A percentile compares a stretch with the other conserved stretches of the same genome.
Evolutionary conservation across 2,329 filamentous ascomycete genomes (phyloP).

Genomic region (Neopestalotiopsis sp.): DNA sequence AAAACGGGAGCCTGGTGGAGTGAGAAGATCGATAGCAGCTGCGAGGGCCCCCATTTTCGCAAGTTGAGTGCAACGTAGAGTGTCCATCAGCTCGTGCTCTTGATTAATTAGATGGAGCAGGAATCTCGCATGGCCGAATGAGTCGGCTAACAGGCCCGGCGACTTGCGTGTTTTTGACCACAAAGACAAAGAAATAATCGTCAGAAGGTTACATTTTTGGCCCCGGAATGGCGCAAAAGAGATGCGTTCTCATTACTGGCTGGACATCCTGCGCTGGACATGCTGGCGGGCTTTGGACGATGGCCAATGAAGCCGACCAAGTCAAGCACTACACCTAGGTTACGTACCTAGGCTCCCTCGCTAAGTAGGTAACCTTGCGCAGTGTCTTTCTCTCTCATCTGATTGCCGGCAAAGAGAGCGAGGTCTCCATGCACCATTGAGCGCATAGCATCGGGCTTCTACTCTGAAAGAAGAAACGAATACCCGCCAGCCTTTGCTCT

Average conservation of each 20-base stretch:
- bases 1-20: neutral
- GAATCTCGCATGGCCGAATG: neutral
- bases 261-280: neutral
- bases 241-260: neutral
- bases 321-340: neutral
- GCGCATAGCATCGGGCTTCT: neutral
- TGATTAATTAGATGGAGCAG: conserved; percentile 7
- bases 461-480: conserved; percentile 1
- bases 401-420: neutral
- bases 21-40: conserved; percentile 8
- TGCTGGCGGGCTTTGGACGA: neutral
- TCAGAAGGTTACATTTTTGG: conserved; percentile 10
- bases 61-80: conserved; percentile 1
- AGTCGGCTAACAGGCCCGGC: neutral
- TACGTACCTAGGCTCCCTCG: too few species aligned
- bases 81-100: neutral
- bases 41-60: neutral
- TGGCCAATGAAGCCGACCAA: neutral
- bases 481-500: neutral
- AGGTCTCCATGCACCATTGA: neutral
- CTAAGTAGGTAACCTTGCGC: neutral
- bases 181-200: neutral
- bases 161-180: neutral
- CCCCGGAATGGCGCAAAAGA: neutral
- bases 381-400: neutral